Evolutionary conservation across 805 yeast species (phyloP), one percentile per base, ranked within the genome.

Genomic region (Cephaloascus fragrans): DNA sequence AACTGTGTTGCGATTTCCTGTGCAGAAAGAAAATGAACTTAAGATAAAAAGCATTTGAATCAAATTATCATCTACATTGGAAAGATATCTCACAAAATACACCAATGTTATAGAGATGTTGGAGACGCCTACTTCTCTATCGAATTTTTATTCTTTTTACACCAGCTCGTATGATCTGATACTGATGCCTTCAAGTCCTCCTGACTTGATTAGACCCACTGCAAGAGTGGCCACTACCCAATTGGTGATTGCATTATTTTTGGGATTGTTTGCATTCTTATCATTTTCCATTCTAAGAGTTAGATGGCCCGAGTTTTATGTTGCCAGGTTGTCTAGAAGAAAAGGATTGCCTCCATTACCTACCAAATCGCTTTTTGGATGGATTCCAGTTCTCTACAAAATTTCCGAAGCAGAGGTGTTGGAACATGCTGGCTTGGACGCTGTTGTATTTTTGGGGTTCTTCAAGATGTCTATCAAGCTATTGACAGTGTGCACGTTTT

Each of bases 371-470:
- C 54, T 83, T 10, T 82, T 88, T 49, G 88, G 89, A 2, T 90
- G 97, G 97, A 67, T 89, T 6, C 73, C 79, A 0, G 73, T 77
- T 0, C 61, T 90, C 12, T 74, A 73, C 52, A 57, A 58, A 10
- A 77, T 89, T 16, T 66, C 71, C 19, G 97, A 90, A 48, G 68
- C 73, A 14, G 88, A 87, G 41, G 73, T 93, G 2, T 67, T 90
- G 37, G 90, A 87, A 44, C 82, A 80, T 51, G 96, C 97, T 2
- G 98, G 98, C 0, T 61, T 90, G 34, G 98, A 90, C 61, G 97
- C 97, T 1, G 88, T 75, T 60, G 97, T 93, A 36, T 90, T 85
- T 52, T 61, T 90, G 26, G 88, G 88, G 3, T 89, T 90, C 55
- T 93, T 93, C 71, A 81, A 84, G 44, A 85, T 88, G 84, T 75